These are phyloP conservation scores for Fragilariopsis cylindrus DNA, from an alignment of 108 stramenopile species.

Conservation along the genomic window DNA sequence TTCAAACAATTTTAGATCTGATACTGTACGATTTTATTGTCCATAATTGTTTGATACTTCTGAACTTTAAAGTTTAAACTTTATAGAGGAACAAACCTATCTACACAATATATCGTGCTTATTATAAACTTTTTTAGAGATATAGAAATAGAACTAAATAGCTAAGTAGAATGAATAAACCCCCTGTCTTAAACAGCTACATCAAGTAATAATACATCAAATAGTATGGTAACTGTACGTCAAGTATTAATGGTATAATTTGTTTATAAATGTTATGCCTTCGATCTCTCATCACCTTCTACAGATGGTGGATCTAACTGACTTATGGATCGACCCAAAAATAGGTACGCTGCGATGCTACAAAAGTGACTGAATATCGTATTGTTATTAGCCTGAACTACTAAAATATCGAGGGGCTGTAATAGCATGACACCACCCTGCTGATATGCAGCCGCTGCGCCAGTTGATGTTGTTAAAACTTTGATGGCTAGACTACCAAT, in stretches of 20 bases:
- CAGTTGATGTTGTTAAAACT: slow-evolving; percentile 48
- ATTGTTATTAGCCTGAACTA: slow-evolving; percentile 95
- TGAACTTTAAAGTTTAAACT: no score
- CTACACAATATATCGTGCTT: not conserved
- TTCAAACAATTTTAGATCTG: not conserved
- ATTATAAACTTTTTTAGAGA: not conserved
- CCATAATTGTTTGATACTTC: no score
- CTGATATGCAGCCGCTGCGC: slow-evolving; percentile 34
- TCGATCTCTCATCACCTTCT: slow-evolving; percentile 46
- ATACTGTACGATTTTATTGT: not conserved
- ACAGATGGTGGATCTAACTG: slow-evolving; percentile 68
- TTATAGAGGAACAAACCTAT: not conserved
- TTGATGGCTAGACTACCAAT: slow-evolving; percentile 89
- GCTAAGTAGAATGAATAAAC: no score
- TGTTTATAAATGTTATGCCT: not conserved
- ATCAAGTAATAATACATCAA: no score
- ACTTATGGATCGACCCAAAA: slow-evolving; percentile 56
- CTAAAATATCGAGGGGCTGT: slow-evolving; percentile 86
- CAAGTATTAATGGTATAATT: not conserved
- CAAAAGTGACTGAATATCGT: slow-evolving; percentile 87
- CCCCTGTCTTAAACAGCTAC: no score
- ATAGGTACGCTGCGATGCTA: slow-evolving; percentile 72
- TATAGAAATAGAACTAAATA: no score
- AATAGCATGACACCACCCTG: slow-evolving; percentile 32
- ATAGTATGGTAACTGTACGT: no score